These are phyloP conservation scores for Aspergillus phoenicis DNA, from an alignment of 2,329 filamentous ascomycete genomes.

Conservation along the genomic window DNA sequence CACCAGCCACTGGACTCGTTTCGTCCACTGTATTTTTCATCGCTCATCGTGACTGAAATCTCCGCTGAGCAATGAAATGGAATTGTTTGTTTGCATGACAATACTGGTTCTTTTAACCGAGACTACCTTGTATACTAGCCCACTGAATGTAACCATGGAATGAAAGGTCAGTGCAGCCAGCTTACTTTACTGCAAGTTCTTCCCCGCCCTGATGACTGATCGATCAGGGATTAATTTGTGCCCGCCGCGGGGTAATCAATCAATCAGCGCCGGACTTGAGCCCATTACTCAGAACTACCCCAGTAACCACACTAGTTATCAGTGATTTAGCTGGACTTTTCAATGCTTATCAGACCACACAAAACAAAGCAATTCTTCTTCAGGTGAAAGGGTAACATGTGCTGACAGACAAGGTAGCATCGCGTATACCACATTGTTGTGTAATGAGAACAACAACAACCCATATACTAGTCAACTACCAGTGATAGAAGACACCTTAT, in stretches of 20 bases:
- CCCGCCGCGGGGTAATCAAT: constrained; percentile 11
- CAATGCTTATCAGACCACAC: neutral
- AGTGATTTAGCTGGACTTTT: neutral
- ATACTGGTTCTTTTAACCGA: too few species aligned
- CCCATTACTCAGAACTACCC: neutral
- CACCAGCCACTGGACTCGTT: neutral
- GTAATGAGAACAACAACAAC: constrained; percentile 6
- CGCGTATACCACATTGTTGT: constrained; percentile 15
- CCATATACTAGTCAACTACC: neutral
- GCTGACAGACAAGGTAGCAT: constrained; percentile 15
- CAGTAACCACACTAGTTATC: too few species aligned
- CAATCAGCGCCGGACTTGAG: neutral
- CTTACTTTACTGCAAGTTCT: too few species aligned
- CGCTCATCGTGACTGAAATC: neutral
- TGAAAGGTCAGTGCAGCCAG: neutral
- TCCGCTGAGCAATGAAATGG: too few species aligned
- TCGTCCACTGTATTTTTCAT: neutral
- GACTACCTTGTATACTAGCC: too few species aligned
- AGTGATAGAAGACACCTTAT: neutral
- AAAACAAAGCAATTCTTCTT: neutral
- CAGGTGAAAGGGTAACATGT: constrained; percentile 4
- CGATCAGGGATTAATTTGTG: neutral
- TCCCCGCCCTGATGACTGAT: constrained; percentile 7
- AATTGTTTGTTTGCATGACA: too few species aligned
- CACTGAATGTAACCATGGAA: constrained; percentile 11